Evolutionary conservation across 495 filamentous ascomycete genomes (phyloP), one percentile per base, ranked within the genome.

Genomic region (Xylaria acuta): DNA sequence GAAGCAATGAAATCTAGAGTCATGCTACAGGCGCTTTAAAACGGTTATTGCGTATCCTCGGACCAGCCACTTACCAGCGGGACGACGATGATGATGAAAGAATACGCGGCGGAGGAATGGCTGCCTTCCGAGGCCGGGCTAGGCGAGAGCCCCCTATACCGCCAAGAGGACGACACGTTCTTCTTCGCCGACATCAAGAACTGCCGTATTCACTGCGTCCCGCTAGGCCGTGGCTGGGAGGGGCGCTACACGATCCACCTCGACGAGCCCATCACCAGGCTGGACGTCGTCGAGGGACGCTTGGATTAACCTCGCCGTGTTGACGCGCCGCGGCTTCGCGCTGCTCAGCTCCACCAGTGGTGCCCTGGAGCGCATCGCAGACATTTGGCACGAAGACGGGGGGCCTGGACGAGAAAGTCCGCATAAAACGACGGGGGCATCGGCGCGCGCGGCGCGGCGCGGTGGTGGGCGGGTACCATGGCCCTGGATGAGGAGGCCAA

Each of bases 391-490:
- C 64, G 68, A 73, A 16, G 73, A 76, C 64, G 32, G 74, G 36
- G n/a, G 53, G 43, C 18, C 75, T 74, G 32, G 68, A 77, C 56
- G 68, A 73, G 6, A 68, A 72, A 4, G 77, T 79, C 73, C 45
- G 75, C 7, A 75, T 76, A 58, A 80, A n/a, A 78, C 40, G 78
- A 80, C 45, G 73, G 75, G 0, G 71, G 72, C 18, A 76, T 78
- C 1, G 75, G 78, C 30, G 69, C 67, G 12, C 53, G 71, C 2
- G 78, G 78, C n/a, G n/a, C n/a, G n/a, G n/a, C n/a, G 14, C 75
- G 78, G 3, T 76, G 69, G 49, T 80, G 75, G 78, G 78, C 73
- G 1, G 72, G 60, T 0, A 69, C 73, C 20, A 80, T 80, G 78
- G 71, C 73, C 45, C 70, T 77, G 63, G 74, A 64, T 1, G 66